Evolutionary conservation across 805 yeast species (phyloP).

Genomic region (Wickerhamomyces ciferrii): DNA sequence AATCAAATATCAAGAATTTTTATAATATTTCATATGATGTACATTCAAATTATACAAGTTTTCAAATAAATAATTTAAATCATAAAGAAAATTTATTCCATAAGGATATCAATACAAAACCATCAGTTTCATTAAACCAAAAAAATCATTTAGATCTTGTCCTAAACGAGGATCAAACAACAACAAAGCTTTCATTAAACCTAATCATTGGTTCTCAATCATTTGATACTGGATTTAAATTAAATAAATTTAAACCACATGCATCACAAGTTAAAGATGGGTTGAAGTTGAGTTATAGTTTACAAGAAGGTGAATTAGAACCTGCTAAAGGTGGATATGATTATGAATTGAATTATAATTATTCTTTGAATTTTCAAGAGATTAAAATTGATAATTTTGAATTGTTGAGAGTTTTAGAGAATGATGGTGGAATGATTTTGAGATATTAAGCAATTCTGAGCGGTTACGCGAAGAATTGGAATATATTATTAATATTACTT

Average conservation of each 20-base stretch:
- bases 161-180: constrained; percentile 11
- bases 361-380: background rate
- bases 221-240: background rate
- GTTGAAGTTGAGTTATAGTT: background rate
- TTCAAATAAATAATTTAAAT: background rate
- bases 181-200: constrained; percentile 2
- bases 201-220: background rate
- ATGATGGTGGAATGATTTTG: background rate
- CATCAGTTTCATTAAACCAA: background rate
- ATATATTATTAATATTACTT: too few relatives aligned
- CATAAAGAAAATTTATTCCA: constrained; percentile 1
- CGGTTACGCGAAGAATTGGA: too few relatives aligned
- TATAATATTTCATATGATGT: background rate
- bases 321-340: constrained; percentile 1
- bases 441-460: too few relatives aligned
- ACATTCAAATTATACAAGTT: background rate
- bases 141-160: constrained; percentile 10
- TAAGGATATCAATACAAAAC: background rate
- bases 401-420: background rate
- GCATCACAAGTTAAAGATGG: too few relatives aligned
- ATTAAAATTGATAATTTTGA: background rate
- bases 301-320: background rate
- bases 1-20: background rate
- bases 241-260: background rate
- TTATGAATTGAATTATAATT: background rate